Percentiles rank a stretch among this genome's conserved stretches.
Evolutionary conservation across 1,284 basidiomycete genomes (phyloP).

Genomic region (Dichomitus squalens): DNA sequence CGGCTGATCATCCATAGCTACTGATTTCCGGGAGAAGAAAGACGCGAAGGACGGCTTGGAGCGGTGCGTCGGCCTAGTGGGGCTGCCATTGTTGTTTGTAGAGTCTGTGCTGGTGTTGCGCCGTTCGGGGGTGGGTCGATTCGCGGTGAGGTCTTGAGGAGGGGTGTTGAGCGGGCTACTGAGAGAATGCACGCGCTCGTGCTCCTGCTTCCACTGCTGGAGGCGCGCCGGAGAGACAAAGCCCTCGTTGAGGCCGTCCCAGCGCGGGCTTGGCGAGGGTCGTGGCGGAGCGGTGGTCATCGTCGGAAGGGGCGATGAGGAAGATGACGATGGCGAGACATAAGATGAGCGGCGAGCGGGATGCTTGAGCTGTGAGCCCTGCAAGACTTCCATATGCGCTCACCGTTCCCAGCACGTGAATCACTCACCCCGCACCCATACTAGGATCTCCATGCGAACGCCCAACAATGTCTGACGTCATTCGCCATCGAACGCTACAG

Average conservation of each 20-base stretch:
- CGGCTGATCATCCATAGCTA: slow-evolving; percentile 9
- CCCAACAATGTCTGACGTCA: neutral
- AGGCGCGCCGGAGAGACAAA: slow-evolving; percentile 53
- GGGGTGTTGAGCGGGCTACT: slow-evolving; percentile 16
- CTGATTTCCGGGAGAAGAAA: slow-evolving; percentile 22
- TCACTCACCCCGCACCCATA: neutral
- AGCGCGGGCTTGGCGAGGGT: slow-evolving; percentile 35
- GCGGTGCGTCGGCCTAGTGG: slow-evolving; percentile 16
- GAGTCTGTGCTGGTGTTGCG: slow-evolving; percentile 11
- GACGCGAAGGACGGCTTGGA: slow-evolving; percentile 21
- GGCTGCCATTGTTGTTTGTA: slow-evolving; percentile 6
- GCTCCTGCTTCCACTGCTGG: slow-evolving; percentile 40
- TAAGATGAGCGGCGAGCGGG: slow-evolving; percentile 11
- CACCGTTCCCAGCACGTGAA: slow-evolving; percentile 14
- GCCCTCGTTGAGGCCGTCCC: slow-evolving; percentile 50
- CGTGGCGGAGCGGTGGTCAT: slow-evolving; percentile 26
- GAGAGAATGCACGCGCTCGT: slow-evolving; percentile 22
- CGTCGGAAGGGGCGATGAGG: neutral
- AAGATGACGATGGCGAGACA: slow-evolving; percentile 11
- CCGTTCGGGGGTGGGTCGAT: slow-evolving; percentile 7
- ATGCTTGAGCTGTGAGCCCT: neutral
- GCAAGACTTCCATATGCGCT: neutral
- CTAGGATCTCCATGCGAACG: neutral
- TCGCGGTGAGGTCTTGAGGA: slow-evolving; percentile 1
- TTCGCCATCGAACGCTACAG: no score